Conservation (phyloP, 768 basidiomycete genomes). For the Polyporus arcularius region DNA sequence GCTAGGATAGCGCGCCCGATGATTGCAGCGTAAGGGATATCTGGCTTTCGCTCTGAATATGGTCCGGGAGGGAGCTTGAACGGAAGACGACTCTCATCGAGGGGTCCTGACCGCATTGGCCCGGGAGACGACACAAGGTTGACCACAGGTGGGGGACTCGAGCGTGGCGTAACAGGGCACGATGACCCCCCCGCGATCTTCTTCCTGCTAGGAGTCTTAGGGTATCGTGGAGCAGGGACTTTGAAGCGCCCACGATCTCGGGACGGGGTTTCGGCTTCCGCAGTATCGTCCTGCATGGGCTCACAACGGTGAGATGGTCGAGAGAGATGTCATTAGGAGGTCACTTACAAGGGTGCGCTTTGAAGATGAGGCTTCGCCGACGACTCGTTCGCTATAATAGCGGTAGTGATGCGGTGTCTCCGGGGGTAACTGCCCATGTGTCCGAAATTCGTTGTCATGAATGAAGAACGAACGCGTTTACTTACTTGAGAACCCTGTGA, state of each 20-base stretch:
- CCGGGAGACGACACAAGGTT: slow-evolving; percentile 87
- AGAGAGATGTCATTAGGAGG: too few species aligned
- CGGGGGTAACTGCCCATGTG: slow-evolving; percentile 15
- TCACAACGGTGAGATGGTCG: neutral
- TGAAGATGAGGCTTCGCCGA: slow-evolving; percentile 26
- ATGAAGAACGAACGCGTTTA: slow-evolving; percentile 47
- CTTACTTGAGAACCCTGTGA: slow-evolving; percentile 18
- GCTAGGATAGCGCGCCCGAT: slow-evolving; percentile 94
- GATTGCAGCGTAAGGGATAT: slow-evolving; percentile 90
- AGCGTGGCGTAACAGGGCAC: slow-evolving; percentile 58
- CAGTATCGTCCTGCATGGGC: slow-evolving; percentile 11
- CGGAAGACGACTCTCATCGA: slow-evolving; percentile 66
- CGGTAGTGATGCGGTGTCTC: slow-evolving; percentile 31
- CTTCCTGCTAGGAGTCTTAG: slow-evolving; percentile 23
- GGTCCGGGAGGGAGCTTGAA: slow-evolving; percentile 84
- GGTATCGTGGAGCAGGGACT: slow-evolving; percentile 13
- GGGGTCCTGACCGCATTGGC: slow-evolving; percentile 65
- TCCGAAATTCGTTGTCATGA: slow-evolving; percentile 21
- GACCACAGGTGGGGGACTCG: slow-evolving; percentile 61
- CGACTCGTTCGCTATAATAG: slow-evolving; percentile 31
- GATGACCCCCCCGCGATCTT: slow-evolving; percentile 38
- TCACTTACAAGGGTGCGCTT: slow-evolving; percentile 19
- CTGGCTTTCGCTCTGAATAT: slow-evolving; percentile 78
- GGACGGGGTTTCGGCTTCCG: slow-evolving; percentile 9
- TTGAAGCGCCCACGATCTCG: slow-evolving; percentile 18